Base-by-base conservation (phyloP, 148 eudicot species). In the Fagopyrum tataricum region DNA sequence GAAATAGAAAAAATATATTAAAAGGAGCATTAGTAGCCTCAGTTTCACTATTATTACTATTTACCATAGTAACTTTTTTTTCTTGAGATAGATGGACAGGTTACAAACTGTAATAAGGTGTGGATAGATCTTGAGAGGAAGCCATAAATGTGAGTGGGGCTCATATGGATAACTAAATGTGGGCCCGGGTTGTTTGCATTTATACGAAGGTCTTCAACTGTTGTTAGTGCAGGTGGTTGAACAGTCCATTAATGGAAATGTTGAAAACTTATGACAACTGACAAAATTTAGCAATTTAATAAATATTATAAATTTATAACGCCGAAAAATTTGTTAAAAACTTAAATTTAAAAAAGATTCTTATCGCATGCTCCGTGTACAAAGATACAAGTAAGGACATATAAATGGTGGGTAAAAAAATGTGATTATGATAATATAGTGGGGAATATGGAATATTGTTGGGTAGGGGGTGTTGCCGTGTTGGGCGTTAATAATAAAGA, bases 1-100 rank as follows among this genome's bases (percentile, higher is more conserved):
- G 69, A 43, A 64, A 64, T 24, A 64, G 69, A 43, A 39, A 39
- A 39, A 37, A 37, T 37, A 64, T 62, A n/a, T n/a, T 17, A 62
- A 62, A 18, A 17, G 20, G 21, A 52, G 51, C 51, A 56, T 56
- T 12, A 7, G 37, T 56, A 56, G n/a, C n/a, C n/a, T n/a, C n/a
- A n/a, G 64, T 56, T 56, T 56, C 9, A 4, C 59, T 53, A n/a
- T 20, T 26, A 13, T 61, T 24, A 17, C 20, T 52, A n/a, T 55
- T 55, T 20, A 55, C 61, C 3, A 8, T 20, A 21, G 20, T 55
- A 7, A 5, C 21, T n/a, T 53, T 53, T n/a, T 4, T 55, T 55
- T 53, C 5, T 37, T 15, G 44, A 1, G 8, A 64, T 64, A 13
- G 42, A 10, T 64, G 69, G 44, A 39, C 39, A 39, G 69, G 20